phyloP scores from a whole-genome alignment of 148 eudicot genomes.

The Oxyria digyna region DNA sequence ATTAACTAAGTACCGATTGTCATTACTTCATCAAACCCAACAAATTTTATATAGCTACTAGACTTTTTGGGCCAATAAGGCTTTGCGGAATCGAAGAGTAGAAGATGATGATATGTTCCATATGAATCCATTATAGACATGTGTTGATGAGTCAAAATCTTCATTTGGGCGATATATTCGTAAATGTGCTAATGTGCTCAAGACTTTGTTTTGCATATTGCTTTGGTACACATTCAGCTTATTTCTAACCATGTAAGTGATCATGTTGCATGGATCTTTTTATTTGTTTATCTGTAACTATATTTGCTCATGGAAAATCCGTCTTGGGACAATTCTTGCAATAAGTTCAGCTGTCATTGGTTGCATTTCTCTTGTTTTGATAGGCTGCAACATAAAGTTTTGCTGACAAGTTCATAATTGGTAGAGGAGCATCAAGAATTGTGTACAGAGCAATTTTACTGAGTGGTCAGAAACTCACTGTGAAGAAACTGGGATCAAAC shows the following conservation, averaged over 20 bases:
- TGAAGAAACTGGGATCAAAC: constrained; percentile 50
- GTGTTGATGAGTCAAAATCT: no score
- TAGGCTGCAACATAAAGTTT: constrained; percentile 55
- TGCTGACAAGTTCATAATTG: constrained; percentile 43
- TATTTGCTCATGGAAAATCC: no score
- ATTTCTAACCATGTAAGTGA: constrained; percentile 87
- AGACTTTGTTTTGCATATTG: constrained; percentile 63
- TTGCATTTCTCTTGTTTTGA: constrained; percentile 43
- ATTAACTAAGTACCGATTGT: no score
- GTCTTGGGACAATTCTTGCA: constrained; percentile 42
- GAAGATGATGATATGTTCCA: no score
- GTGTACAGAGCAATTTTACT: constrained; percentile 66
- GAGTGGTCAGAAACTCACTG: constrained; percentile 49
- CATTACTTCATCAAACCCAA: no score
- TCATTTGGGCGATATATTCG: no score
- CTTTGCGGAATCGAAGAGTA: no score
- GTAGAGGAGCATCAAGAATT: constrained; percentile 72
- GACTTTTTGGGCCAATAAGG: no score
- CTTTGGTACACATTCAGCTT: constrained; percentile 94
- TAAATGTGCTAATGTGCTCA: constrained; percentile 70
- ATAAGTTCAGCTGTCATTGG: constrained; percentile 22
- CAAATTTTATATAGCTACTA: no score
- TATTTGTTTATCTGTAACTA: no score
- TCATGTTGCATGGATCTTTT: no score
- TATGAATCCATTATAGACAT: no score